Evolutionary conservation across 495 filamentous ascomycete species (phyloP).

Genomic region (Barbatosphaeria neglecta): DNA sequence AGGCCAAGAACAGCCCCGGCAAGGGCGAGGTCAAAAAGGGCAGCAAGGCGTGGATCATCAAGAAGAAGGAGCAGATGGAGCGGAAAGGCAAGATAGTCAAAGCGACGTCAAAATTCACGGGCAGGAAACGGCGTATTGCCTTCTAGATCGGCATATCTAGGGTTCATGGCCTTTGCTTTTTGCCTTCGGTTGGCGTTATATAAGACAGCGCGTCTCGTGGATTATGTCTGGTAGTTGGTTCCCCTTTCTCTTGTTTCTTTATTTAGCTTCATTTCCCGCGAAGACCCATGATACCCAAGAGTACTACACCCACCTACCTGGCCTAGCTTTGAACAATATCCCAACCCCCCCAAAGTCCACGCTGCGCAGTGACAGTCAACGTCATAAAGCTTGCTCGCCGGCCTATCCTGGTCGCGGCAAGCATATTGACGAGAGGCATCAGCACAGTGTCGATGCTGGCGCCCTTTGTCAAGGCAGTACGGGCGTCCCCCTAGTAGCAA

Average conservation of each 20-base stretch:
- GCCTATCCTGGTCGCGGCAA: too few relatives aligned
- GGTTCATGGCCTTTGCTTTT: background rate
- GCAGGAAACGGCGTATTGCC: constrained; percentile 59
- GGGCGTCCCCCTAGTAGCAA: too few relatives aligned
- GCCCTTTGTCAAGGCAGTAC: too few relatives aligned
- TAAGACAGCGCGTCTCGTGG: background rate
- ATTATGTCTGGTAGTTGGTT: too few relatives aligned
- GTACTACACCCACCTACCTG: too few relatives aligned
- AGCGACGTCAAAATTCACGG: constrained; percentile 80
- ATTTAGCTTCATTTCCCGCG: too few relatives aligned
- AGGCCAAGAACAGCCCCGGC: constrained; percentile 29
- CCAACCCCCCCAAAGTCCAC: constrained; percentile 37
- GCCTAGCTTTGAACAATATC: too few relatives aligned
- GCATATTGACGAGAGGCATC: too few relatives aligned
- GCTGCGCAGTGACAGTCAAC: too few relatives aligned
- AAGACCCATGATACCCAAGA: background rate
- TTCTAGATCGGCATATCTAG: constrained; percentile 20
- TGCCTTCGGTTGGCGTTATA: constrained; percentile 7
- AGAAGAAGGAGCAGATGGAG: constrained; percentile 94
- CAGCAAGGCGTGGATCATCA: constrained; percentile 78
- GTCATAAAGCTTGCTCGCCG: too few relatives aligned
- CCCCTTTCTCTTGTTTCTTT: too few relatives aligned
- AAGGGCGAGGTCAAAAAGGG: constrained; percentile 57
- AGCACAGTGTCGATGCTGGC: too few relatives aligned
- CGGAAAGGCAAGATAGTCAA: constrained; percentile 91